phyloP scores from a whole-genome alignment of 2,329 filamentous ascomycete genomes.

The Fusarium siculi region DNA sequence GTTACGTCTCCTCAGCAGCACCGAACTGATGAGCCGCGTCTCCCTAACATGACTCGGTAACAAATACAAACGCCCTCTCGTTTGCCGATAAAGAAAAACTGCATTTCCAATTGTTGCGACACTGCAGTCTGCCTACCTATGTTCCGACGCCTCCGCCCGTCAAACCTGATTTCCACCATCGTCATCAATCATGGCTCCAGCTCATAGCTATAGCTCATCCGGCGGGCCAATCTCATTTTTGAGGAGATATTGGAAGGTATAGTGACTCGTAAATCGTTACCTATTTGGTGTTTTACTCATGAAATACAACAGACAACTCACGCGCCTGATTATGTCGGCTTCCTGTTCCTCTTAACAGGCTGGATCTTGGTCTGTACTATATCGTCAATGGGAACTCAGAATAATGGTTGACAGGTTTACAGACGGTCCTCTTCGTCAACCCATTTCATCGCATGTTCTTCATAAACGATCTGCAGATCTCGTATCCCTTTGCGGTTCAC shows the following conservation, averaged over 20 bases:
- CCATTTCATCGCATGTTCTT: slow-evolving; percentile 97
- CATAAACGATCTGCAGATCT: slow-evolving; percentile 83
- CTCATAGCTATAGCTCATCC: slow-evolving; percentile 29
- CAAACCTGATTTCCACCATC: neutral
- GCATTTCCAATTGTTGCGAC: neutral
- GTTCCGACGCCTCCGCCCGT: slow-evolving; percentile 17
- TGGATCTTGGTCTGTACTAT: slow-evolving; percentile 68
- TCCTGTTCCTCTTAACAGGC: slow-evolving; percentile 73
- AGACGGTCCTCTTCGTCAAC: slow-evolving; percentile 61
- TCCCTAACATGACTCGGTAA: neutral
- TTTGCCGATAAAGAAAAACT: neutral
- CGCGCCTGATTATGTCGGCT: slow-evolving; percentile 86
- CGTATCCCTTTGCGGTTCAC: slow-evolving; percentile 84
- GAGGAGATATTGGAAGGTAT: slow-evolving; percentile 60
- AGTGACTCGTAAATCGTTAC: neutral
- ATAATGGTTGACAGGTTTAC: slow-evolving; percentile 6
- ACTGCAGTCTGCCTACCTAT: slow-evolving; percentile 9
- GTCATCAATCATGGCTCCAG: slow-evolving; percentile 42
- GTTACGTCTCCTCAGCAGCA: slow-evolving; percentile 9
- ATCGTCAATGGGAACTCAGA: neutral
- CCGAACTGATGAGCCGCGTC: neutral
- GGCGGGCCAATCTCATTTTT: slow-evolving; percentile 45
- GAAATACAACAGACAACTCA: slow-evolving; percentile 72
- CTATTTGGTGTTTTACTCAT: neutral
- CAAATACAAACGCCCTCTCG: neutral